phyloP scores from a whole-genome alignment of 371 early-diverging fungal genomes.

The Lichtheimia corymbifera region DNA sequence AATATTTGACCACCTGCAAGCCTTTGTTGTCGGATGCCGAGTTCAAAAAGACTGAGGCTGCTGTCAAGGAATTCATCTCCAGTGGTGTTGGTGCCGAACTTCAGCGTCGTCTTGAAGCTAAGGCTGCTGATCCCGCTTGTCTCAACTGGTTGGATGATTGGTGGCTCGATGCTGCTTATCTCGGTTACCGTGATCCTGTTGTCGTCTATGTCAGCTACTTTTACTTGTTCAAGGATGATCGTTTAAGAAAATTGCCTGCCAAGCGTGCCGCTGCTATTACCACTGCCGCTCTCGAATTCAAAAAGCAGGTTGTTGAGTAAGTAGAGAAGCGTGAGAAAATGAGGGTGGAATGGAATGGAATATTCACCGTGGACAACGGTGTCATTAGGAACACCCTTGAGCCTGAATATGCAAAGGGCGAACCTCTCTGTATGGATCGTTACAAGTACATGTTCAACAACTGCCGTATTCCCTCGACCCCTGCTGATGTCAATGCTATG shows the following conservation, averaged over 20 bases:
- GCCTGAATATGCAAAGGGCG: slow-evolving; percentile 81
- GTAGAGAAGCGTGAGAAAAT: slow-evolving; percentile 4
- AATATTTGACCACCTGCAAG: slow-evolving; percentile 76
- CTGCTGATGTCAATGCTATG: slow-evolving; percentile 77
- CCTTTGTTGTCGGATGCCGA: slow-evolving; percentile 78
- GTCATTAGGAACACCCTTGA: slow-evolving; percentile 71
- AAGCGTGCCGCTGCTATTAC: slow-evolving; percentile 88
- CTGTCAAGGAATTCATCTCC: slow-evolving; percentile 78
- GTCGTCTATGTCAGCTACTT: slow-evolving; percentile 89
- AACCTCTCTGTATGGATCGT: slow-evolving; percentile 87
- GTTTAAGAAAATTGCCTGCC: slow-evolving; percentile 70
- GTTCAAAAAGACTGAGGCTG: slow-evolving; percentile 67
- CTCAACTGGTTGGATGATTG: slow-evolving; percentile 94
- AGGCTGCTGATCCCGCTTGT: slow-evolving; percentile 61
- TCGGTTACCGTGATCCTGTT: slow-evolving; percentile 96
- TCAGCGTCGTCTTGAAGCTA: slow-evolving; percentile 79
- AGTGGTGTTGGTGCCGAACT: slow-evolving; percentile 83
- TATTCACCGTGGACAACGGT: background rate
- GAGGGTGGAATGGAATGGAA: background rate
- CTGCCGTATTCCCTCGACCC: slow-evolving; percentile 86
- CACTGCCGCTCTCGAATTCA: slow-evolving; percentile 86
- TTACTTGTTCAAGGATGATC: slow-evolving; percentile 82
- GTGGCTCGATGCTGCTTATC: slow-evolving; percentile 93
- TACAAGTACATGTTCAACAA: slow-evolving; percentile 97
- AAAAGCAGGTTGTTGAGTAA: slow-evolving; percentile 74